Percentiles rank a stretch among this genome's conserved stretches.
phyloP scores from a whole-genome alignment of 129 eudicot species.

The Oenanthe sinensis region DNA sequence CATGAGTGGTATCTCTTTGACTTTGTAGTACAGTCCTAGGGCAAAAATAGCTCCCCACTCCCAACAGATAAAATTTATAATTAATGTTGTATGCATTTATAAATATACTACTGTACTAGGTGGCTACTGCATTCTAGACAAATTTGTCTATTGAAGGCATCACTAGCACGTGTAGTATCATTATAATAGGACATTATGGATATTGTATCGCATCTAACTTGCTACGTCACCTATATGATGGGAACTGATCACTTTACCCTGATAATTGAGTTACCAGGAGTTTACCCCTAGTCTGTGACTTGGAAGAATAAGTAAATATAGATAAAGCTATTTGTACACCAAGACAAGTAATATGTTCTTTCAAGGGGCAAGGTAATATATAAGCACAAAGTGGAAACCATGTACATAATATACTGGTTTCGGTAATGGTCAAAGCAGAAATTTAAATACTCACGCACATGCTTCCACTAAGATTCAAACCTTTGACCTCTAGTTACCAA shows the following conservation, averaged over 20 bases:
- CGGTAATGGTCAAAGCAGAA: background rate
- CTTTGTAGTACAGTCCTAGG: too few species aligned
- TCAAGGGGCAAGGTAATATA: background rate
- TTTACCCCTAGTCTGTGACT: background rate
- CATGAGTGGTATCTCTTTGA: too few species aligned
- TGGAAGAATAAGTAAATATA: background rate
- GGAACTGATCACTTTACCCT: too few species aligned
- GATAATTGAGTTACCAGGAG: too few species aligned
- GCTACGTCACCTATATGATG: too few species aligned
- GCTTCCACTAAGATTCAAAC: background rate
- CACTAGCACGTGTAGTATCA: background rate
- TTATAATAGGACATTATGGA: background rate
- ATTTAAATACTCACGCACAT: background rate
- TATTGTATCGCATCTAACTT: too few species aligned
- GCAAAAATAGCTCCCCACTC: too few species aligned
- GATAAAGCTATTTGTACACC: background rate
- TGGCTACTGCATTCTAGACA: background rate
- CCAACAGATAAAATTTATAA: too few species aligned
- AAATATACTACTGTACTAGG: too few species aligned
- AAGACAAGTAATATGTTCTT: background rate
- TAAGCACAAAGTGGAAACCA: background rate
- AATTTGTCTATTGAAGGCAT: background rate
- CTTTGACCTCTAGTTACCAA: background rate
- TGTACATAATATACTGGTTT: background rate
- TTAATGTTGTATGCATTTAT: too few species aligned